Percentiles rank a stretch among this genome's conserved stretches.
Conservation (phyloP, 2,329 filamentous ascomycete genomes). For the Ceratocystis lukuohia region DNA sequence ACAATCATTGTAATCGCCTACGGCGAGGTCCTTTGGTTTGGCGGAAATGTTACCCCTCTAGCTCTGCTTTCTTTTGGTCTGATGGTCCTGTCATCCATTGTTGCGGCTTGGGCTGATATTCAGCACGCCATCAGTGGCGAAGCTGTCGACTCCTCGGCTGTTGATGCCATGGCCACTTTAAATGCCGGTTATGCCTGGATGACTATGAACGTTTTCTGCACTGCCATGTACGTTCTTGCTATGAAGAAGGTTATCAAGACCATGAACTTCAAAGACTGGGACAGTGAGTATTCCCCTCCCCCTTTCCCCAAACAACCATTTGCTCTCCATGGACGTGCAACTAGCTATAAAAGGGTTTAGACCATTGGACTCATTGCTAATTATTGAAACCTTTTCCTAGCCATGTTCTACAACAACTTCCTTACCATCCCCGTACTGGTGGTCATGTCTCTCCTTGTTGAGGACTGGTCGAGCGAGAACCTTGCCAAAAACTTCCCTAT, state of each 20-base stretch:
- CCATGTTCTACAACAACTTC: constrained; percentile 99
- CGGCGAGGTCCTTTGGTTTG: constrained; percentile 96
- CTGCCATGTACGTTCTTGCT: constrained; percentile 72
- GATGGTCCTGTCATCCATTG: constrained; percentile 88
- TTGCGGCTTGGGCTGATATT: constrained; percentile 96
- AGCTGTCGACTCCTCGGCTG: constrained; percentile 44
- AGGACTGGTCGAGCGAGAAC: constrained; percentile 87
- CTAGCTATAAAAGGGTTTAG: too few relatives aligned
- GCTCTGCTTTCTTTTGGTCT: constrained; percentile 86
- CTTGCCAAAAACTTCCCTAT: constrained; percentile 74
- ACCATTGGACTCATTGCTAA: not conserved
- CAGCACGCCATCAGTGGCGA: constrained; percentile 63
- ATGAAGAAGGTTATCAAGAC: constrained; percentile 99
- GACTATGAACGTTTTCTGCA: constrained; percentile 91
- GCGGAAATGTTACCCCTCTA: constrained; percentile 75
- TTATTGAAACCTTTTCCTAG: constrained; percentile 32
- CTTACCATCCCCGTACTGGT: constrained; percentile 88
- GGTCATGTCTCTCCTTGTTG: constrained; percentile 63
- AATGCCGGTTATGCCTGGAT: constrained; percentile 98
- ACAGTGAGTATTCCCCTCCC: constrained; percentile 54
- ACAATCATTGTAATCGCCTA: constrained; percentile 98
- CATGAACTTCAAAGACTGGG: constrained; percentile 99
- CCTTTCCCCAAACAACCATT: not conserved
- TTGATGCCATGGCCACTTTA: constrained; percentile 69
- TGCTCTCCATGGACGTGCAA: not conserved